Percentiles rank a stretch among this genome's conserved stretches.
Evolutionary conservation across 108 stramenopile genomes (phyloP).

Genomic region (Nitzschia sp.): DNA sequence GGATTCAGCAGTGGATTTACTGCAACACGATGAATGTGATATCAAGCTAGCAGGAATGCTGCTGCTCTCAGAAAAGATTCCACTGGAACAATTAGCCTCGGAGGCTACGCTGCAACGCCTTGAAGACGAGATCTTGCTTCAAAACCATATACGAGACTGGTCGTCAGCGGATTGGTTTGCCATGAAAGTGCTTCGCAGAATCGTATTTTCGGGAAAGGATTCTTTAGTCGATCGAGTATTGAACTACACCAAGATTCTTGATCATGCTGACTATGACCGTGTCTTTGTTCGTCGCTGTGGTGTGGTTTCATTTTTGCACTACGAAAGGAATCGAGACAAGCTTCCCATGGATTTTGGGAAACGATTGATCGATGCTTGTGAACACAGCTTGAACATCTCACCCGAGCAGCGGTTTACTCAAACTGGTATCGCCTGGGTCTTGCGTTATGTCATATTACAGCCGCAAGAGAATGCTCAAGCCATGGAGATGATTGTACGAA

Average conservation of each 20-base stretch:
- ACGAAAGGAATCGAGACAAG: slow-evolving; percentile 8
- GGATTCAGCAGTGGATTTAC: not conserved
- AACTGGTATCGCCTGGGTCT: slow-evolving; percentile 21
- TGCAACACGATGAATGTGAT: slow-evolving; percentile 19
- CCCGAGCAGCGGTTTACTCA: slow-evolving; percentile 17
- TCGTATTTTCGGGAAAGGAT: slow-evolving; percentile 11
- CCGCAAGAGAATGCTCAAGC: not conserved
- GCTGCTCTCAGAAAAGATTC: slow-evolving; percentile 15
- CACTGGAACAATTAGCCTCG: slow-evolving; percentile 1
- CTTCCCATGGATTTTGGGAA: slow-evolving; percentile 6
- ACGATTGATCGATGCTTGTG: slow-evolving; percentile 8
- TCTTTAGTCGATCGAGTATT: slow-evolving; percentile 3
- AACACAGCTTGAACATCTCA: slow-evolving; percentile 1
- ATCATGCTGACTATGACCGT: not conserved
- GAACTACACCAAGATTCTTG: slow-evolving; percentile 5
- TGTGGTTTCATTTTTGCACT: slow-evolving; percentile 9
- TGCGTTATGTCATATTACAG: slow-evolving; percentile 16
- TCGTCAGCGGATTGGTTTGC: slow-evolving; percentile 23
- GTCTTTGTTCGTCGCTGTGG: slow-evolving; percentile 13
- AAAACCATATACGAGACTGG: slow-evolving; percentile 9
- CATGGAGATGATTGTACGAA: slow-evolving; percentile 5
- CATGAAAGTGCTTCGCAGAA: slow-evolving; percentile 14
- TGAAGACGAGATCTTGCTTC: slow-evolving; percentile 5
- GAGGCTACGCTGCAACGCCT: slow-evolving; percentile 5
- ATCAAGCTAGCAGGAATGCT: slow-evolving; percentile 18